Evolutionary conservation across 768 basidiomycete genomes (phyloP), one percentile per base, ranked within the genome.

Genomic region (Pholiota conissans): DNA sequence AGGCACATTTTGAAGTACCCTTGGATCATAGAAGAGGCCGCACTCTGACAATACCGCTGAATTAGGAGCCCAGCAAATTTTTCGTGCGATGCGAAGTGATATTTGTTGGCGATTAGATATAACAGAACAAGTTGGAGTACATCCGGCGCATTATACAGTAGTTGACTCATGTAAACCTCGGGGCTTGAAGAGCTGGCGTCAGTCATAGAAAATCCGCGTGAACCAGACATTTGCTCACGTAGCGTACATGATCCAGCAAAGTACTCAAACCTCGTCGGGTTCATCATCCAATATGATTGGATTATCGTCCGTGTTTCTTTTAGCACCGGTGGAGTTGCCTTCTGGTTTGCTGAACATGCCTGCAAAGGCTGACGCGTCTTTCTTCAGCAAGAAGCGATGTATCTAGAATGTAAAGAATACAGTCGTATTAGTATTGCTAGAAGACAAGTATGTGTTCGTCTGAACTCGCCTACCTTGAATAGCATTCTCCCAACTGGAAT

Each of bases 201-300:
- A 16, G 34, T 14, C n/a, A 39, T n/a, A 20, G 46, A 14, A n/a
- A 24, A 22, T 40, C 39, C 37, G 9, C 3, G 8, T 5, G 26
- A 9, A 2, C 8, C 26, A 26, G 10, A 30, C 32, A 13, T 55
- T n/a, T n/a, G n/a, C 62, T 14, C 49, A 67, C 64, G 54, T 40
- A 5, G 66, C 61, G 28, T 64, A 67, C 16, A 65, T 45, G 29
- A 52, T 49, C 62, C 61, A 67, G 20, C 64, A 67, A 22, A 61
- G 37, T 5, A 58, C 60, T 20, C 64, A 54, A n/a, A 67, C 59
- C 11, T 63, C 61, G 3, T 60, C 58, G 22, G 37, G 42, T 14
- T 39, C 37, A 22, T 63, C 64, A 2, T 53, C 40, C 14, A 62
- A 51, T 18, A 56, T 27, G 24, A 63, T 48, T 16, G 65, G 65